Conservation (phyloP, 1,284 basidiomycete genomes). For the Coniferiporia sulphurascens region DNA sequence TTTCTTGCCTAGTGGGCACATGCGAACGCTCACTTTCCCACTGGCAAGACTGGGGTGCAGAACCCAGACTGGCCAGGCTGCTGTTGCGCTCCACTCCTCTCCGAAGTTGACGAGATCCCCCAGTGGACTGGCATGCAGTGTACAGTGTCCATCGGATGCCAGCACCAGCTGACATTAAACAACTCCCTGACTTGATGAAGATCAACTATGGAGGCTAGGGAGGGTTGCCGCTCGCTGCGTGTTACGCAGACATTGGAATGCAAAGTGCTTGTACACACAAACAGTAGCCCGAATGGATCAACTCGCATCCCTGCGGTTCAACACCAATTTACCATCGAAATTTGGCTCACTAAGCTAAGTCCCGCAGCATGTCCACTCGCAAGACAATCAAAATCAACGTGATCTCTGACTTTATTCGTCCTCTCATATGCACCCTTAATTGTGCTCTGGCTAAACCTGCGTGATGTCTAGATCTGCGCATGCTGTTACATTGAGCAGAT, state of each 20-base stretch:
- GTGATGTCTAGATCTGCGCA: too few species aligned
- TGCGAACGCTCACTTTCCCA: constrained; percentile 47
- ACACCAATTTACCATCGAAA: too few species aligned
- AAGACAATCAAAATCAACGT: too few species aligned
- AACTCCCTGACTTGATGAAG: constrained; percentile 50
- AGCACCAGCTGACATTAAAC: constrained; percentile 65
- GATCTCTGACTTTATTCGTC: constrained; percentile 12
- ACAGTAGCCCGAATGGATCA: constrained; percentile 9
- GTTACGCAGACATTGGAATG: constrained; percentile 33
- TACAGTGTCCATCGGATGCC: constrained; percentile 63
- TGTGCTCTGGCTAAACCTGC: constrained; percentile 34
- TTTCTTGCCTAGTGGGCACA: constrained; percentile 56
- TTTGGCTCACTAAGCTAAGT: too few species aligned
- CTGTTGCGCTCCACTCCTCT: constrained; percentile 60
- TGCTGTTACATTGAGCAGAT: too few species aligned
- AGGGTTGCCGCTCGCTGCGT: constrained; percentile 31
- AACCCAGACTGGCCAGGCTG: constrained; percentile 82
- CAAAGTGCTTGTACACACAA: constrained; percentile 7
- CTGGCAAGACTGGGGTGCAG: constrained; percentile 40
- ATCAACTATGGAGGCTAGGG: constrained; percentile 24
- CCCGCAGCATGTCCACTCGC: too few species aligned
- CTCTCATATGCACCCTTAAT: too few species aligned
- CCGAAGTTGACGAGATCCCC: constrained; percentile 58
- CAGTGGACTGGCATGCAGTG: constrained; percentile 77
- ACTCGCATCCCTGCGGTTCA: constrained; percentile 3